Conservation (phyloP, 164 flowering plant genomes). For the Stephania japonica region DNA sequence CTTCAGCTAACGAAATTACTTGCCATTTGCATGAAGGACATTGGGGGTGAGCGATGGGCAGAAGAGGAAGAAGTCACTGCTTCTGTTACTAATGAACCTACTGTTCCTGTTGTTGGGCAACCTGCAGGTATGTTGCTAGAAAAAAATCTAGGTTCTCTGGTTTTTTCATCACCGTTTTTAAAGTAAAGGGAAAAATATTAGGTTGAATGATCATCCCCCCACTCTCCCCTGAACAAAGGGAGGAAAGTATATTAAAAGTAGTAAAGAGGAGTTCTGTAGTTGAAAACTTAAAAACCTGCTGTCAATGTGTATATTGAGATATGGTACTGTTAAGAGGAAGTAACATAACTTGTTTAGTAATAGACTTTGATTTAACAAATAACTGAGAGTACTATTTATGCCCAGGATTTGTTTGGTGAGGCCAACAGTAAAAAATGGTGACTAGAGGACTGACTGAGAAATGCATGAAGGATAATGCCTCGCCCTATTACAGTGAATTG, state of each 20-base stretch:
- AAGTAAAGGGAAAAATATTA: not conserved
- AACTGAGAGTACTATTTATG: no score
- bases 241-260: not conserved
- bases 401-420: not conserved
- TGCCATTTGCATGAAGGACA: constrained; percentile 23
- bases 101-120: constrained; percentile 6
- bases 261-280: not conserved
- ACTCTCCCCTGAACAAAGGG: not conserved
- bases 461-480: not conserved
- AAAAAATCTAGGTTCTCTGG: not conserved
- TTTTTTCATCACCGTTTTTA: not conserved
- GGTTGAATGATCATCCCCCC: not conserved
- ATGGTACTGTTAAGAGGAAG: not conserved
- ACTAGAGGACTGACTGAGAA: not conserved
- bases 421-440: not conserved
- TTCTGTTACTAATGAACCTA: not conserved
- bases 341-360: not conserved
- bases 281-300: not conserved
- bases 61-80: constrained; percentile 18
- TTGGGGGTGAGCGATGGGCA: constrained; percentile 16
- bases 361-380: no score
- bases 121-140: constrained; percentile 10
- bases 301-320: not conserved
- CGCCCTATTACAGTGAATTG: not conserved
- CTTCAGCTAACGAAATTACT: not conserved